Conservation (phyloP, 208 protist species). For the Wallacemonas sp. region DNA sequence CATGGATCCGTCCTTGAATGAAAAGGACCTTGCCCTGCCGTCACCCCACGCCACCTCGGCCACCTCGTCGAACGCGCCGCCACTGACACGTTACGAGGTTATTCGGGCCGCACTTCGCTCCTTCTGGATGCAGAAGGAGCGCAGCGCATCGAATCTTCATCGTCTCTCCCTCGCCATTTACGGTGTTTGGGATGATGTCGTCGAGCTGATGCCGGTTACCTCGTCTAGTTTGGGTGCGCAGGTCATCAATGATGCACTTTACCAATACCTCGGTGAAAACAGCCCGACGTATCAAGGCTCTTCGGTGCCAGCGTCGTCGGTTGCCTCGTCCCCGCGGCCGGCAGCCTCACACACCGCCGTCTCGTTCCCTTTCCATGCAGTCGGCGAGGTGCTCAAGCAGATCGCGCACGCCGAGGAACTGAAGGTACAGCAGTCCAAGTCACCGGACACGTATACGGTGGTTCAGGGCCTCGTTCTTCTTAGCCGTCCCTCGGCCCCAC, state of each 20-base stretch:
- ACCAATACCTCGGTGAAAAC: constrained; percentile 1
- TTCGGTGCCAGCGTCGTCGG: neutral
- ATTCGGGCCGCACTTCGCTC: constrained; percentile 29
- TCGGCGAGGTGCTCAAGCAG: constrained; percentile 10
- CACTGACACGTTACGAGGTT: constrained; percentile 33
- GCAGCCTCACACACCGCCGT: too few species aligned
- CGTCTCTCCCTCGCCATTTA: constrained; percentile 38
- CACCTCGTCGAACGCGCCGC: neutral
- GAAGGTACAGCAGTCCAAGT: neutral
- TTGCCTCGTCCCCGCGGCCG: neutral
- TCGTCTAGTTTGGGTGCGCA: neutral
- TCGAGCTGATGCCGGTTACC: constrained; percentile 25
- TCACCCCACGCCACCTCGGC: constrained; percentile 5
- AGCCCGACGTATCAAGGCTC: neutral
- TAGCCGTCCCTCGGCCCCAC: constrained; percentile 23
- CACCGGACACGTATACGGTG: constrained; percentile 1
- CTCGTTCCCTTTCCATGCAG: constrained; percentile 21
- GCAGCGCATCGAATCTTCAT: constrained; percentile 15
- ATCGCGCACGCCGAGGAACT: neutral
- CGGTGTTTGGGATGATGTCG: constrained; percentile 19
- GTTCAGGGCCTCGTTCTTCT: constrained; percentile 53
- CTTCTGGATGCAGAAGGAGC: constrained; percentile 40
- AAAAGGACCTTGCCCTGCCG: constrained; percentile 37
- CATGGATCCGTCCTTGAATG: constrained; percentile 29
- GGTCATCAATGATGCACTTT: constrained; percentile 9